Percentiles rank a stretch among this genome's conserved stretches.
phyloP scores from a whole-genome alignment of 192 early-diverging fungal species.

The Globomyces pollinis-pini region DNA sequence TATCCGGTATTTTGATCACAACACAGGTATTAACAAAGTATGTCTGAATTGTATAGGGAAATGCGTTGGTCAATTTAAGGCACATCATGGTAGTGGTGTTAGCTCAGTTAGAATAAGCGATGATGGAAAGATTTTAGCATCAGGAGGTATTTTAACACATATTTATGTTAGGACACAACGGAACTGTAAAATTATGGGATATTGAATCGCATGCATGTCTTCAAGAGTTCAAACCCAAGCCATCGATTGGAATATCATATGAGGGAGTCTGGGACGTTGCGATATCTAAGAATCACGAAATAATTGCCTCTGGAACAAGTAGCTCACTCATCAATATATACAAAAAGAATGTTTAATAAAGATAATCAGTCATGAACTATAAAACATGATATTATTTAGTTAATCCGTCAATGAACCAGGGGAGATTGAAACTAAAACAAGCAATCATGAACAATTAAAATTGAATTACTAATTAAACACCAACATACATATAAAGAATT shows the following conservation, averaged over 20 bases:
- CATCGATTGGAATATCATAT: conserved; percentile 19
- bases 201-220: conserved; percentile 52
- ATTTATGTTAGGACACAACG: conserved; percentile 56
- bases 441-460: too few species aligned
- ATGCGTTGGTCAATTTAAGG: not conserved
- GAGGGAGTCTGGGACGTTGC: conserved; percentile 3
- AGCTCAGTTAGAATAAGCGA: conserved; percentile 59
- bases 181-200: conserved; percentile 72
- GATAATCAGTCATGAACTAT: too few species aligned
- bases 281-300: too few species aligned
- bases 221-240: conserved; percentile 41
- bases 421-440: too few species aligned
- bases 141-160: conserved; percentile 42
- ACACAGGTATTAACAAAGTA: conserved; percentile 51
- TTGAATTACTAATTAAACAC: too few species aligned
- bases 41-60: not conserved
- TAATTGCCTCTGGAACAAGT: too few species aligned
- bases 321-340: too few species aligned
- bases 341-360: too few species aligned
- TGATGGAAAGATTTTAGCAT: conserved; percentile 52
- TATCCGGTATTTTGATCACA: conserved; percentile 68
- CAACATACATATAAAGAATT: too few species aligned
- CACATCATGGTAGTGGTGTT: conserved; percentile 45
- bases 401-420: too few species aligned
- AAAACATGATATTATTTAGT: too few species aligned